phyloP scores from a whole-genome alignment of 2,329 filamentous ascomycete species.

The Beauveria scarabaeidicola region DNA sequence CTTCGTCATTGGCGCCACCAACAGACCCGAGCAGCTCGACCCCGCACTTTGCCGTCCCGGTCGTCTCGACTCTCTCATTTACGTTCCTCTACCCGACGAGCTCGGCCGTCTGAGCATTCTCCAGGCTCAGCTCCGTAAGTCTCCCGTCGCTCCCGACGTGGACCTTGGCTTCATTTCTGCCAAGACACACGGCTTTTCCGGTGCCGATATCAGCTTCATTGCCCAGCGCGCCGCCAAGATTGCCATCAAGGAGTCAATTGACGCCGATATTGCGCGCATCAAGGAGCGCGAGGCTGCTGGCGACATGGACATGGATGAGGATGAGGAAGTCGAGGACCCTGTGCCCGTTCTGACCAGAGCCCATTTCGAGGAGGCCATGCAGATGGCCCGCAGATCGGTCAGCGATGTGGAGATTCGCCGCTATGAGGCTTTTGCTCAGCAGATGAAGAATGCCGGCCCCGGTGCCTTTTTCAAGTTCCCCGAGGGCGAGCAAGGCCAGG shows the following conservation, averaged over 20 bases:
- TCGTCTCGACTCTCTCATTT: slow-evolving; percentile 97
- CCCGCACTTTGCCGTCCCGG: slow-evolving; percentile 96
- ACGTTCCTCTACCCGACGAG: slow-evolving; percentile 94
- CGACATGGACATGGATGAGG: slow-evolving; percentile 63
- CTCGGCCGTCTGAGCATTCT: slow-evolving; percentile 82
- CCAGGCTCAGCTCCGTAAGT: slow-evolving; percentile 95
- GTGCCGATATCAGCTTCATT: slow-evolving; percentile 98
- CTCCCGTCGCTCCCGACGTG: slow-evolving; percentile 79
- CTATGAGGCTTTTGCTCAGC: slow-evolving; percentile 97
- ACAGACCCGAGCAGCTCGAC: slow-evolving; percentile 96
- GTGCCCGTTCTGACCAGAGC: slow-evolving; percentile 92
- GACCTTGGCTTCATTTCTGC: slow-evolving; percentile 86
- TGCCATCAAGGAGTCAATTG: slow-evolving; percentile 96
- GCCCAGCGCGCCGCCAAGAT: slow-evolving; percentile 98
- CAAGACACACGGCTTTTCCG: slow-evolving; percentile 98
- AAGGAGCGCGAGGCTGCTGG: slow-evolving; percentile 84
- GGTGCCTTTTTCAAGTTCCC: slow-evolving; percentile 99
- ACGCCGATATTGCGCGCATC: slow-evolving; percentile 75
- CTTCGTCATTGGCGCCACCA: slow-evolving; percentile 98
- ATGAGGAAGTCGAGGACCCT: slow-evolving; percentile 76
- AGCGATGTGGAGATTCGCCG: slow-evolving; percentile 94
- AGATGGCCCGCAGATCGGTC: slow-evolving; percentile 84
- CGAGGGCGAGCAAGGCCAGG: slow-evolving; percentile 56
- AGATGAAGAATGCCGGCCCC: slow-evolving; percentile 96
- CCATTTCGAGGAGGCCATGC: slow-evolving; percentile 99